Conservation (phyloP, 2,329 filamentous ascomycete species). For the Talaromyces amestolkiae region DNA sequence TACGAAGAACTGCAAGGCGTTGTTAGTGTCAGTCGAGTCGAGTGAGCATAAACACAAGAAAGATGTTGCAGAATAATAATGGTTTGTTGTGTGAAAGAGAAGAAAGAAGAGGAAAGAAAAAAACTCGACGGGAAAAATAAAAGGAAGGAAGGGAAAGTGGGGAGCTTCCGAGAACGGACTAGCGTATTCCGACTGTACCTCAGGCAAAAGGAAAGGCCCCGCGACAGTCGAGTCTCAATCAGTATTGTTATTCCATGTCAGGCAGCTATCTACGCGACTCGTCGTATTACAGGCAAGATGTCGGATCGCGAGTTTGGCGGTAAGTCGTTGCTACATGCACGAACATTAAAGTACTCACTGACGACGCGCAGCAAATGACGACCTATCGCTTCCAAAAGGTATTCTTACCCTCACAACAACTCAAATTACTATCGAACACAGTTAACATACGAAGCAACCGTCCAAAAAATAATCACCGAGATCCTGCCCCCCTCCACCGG, state of each 20-base stretch:
- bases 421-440: neutral
- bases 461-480: constrained; percentile 85
- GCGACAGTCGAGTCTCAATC: constrained; percentile 3
- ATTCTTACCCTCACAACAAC: constrained; percentile 13
- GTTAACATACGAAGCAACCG: constrained; percentile 53
- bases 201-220: constrained; percentile 19
- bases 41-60: neutral
- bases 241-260: neutral
- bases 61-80: neutral
- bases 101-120: constrained; percentile 18
- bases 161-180: neutral
- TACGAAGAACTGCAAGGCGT: neutral
- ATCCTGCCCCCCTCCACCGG: constrained; percentile 77
- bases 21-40: neutral
- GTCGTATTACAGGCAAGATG: constrained; percentile 37
- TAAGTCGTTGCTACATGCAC: constrained; percentile 29
- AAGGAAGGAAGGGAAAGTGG: constrained; percentile 19
- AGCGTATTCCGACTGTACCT: neutral
- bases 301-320: constrained; percentile 56
- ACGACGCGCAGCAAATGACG: constrained; percentile 50
- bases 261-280: neutral
- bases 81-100: constrained; percentile 1
- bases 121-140: constrained; percentile 14
- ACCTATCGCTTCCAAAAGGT: constrained; percentile 61
- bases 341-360: neutral